Base-by-base conservation (phyloP, 2,329 filamentous ascomycete genomes). In the Rhynchosporium graminicola region DNA sequence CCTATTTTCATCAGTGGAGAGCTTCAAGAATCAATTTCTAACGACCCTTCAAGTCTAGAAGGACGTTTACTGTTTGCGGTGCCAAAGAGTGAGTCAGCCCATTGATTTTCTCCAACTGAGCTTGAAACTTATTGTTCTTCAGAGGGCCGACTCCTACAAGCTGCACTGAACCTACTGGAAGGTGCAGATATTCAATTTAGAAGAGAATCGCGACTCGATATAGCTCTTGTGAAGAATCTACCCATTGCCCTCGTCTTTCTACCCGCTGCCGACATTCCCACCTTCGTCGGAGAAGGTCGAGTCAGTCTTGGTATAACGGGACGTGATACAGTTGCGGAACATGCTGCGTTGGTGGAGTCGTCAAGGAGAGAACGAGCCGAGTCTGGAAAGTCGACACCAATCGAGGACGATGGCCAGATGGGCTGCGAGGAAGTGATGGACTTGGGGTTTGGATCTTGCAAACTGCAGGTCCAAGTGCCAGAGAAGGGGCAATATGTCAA, bases 141-240 rank as follows among this genome's bases (percentile, higher is more conserved):
- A 96, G 92, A 99, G 89, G 95, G 95, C 67, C 91, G 95, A 61
- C 87, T 99, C 60, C 90, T 97, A 78, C 86, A 92, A 78, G 87
- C 91, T 63, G 87, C 91, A 60, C 86, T 99, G 57, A 92, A 98
- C 76, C 87, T 99, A 57, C 89, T 99, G 60, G 84, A 93, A 74
- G 95, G 95, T 68, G 92, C 90, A 72, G 95, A 99, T 77, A 94
- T 99, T 72, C 92, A 99, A 77, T 99, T 99, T 81, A 88, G 91
- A 76, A 89, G 95, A 74, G 92, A 97, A 81, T 92, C 90, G 76
- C 89, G 95, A 63, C 90, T 98, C 72, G 95, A 99, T 77, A 97
- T 99, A 74, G 95, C 95, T 15, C 88, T 99, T 31, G 95, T 98
- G 74, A 96, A 97, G 82, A 99, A 99, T 79, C 87, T 95, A 33